Base-by-base conservation (phyloP, 129 eudicot species). In the Tanacetum coccineum region DNA sequence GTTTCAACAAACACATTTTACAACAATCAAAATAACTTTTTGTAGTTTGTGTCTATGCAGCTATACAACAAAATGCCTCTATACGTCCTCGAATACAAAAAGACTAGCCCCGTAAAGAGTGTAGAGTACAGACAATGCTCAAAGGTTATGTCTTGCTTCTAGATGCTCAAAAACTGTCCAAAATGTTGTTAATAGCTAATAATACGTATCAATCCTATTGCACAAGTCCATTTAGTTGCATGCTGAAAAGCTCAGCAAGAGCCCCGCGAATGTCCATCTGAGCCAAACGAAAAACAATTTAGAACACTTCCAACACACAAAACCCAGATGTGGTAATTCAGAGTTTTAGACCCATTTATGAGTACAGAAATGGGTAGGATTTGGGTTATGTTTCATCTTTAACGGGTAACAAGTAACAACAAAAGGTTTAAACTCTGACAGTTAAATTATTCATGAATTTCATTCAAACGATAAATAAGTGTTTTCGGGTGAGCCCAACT, bases 211-310 rank as follows among this genome's bases (percentile, higher is more conserved):
- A 9, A 56, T n/a, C 25, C 82, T 79, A 67, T 62, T 76, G 82
- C 76, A 90, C 57, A 57, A 90, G 75, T 30, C 81, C 64, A 36
- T 79, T 85, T 70, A 90, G 78, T 48, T 90, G 97, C 82, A 64
- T 82, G 65, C 84, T 80, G 76, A 84, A 82, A 69, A 90, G 88
- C 50, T 90, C 91, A 3, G 95, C 86, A 54, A 90, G 82, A 15
- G 97, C 97, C 48, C 88, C 91, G 22, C 97, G 97, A 47, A 89
- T 87, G 71, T 86, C 90, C 94, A 89, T 89, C 96, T 89, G 83
- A 60, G 45, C 39, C 62, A 44, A 61, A n/a, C 25, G 30, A 20
- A 3, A 14, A 18, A 20, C 21, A 11, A 10, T 44, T 66, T 32
- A 66, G 18, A 2, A 55, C 17, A 28, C 53, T 42, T 42, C 26